phyloP scores from a whole-genome alignment of 106 monocot species.

The Gastrodia elata region DNA sequence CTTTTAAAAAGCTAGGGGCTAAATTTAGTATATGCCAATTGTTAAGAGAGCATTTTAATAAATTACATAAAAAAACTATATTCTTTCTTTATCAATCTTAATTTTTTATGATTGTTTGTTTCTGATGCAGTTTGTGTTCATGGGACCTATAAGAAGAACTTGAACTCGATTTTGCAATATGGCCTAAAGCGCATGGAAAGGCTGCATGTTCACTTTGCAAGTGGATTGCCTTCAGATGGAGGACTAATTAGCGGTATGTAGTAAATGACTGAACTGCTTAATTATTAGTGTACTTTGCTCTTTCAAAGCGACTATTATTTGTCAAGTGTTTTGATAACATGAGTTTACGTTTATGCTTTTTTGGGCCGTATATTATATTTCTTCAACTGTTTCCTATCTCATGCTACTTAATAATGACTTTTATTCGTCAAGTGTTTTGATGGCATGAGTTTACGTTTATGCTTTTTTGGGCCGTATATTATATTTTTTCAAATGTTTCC shows the following conservation, averaged over 20 bases:
- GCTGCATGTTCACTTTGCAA: conserved; percentile 85
- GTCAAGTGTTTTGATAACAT: no score
- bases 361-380: no score
- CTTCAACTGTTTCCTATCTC: neutral
- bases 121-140: conserved; percentile 77
- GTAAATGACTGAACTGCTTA: neutral
- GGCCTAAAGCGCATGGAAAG: conserved; percentile 89
- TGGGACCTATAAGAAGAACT: conserved; percentile 85
- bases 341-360: no score
- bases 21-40: no score
- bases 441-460: no score
- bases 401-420: neutral
- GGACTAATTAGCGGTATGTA: conserved; percentile 82
- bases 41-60: no score
- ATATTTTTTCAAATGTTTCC: neutral
- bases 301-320: neutral
- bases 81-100: neutral
- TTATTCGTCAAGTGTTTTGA: no score
- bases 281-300: no score
- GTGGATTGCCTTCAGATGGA: conserved; percentile 84
- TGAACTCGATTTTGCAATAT: conserved; percentile 81
- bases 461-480: no score
- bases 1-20: no score
- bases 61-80: neutral
- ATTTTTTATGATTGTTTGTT: neutral